phyloP scores from a whole-genome alignment of 805 yeast species.

The Nakazawaea anatomiae region DNA sequence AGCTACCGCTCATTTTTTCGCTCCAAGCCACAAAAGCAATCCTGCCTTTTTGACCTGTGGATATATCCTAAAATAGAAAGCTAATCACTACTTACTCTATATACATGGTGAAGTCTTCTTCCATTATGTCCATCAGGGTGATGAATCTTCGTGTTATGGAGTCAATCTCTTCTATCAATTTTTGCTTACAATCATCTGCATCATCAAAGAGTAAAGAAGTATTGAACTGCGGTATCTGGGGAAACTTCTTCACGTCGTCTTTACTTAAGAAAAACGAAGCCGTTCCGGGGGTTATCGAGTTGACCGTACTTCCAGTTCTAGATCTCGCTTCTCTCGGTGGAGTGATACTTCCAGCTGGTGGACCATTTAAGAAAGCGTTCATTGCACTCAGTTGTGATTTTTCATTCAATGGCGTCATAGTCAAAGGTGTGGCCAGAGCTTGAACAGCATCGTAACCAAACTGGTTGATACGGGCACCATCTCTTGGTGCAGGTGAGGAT shows the following conservation, averaged over 20 bases:
- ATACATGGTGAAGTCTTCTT: constrained; percentile 21
- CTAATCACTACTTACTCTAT: constrained; percentile 12
- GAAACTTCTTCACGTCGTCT: constrained; percentile 2
- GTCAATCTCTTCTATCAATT: constrained; percentile 20
- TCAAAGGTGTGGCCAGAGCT: constrained; percentile 44
- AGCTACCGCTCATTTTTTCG: too few species aligned
- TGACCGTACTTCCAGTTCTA: neutral
- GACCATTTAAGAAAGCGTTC: constrained; percentile 11
- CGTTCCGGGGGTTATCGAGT: constrained; percentile 12
- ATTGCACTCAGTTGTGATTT: constrained; percentile 23
- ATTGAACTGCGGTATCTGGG: constrained; percentile 9
- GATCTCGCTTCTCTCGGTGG: constrained; percentile 1
- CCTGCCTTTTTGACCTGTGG: neutral
- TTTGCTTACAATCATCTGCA: constrained; percentile 14
- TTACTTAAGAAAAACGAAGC: constrained; percentile 9
- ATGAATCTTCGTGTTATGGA: constrained; percentile 16
- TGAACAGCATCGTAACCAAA: constrained; percentile 57
- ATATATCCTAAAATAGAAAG: too few species aligned
- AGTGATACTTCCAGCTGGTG: constrained; percentile 6
- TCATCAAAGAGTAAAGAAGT: constrained; percentile 10
- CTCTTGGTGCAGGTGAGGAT: constrained; percentile 18
- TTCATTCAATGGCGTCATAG: constrained; percentile 81
- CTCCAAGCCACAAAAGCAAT: neutral
- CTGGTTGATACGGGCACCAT: constrained; percentile 44
- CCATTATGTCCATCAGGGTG: constrained; percentile 22